phyloP scores from a whole-genome alignment of 2,329 filamentous ascomycete genomes.

The Alternaria gansuensis region DNA sequence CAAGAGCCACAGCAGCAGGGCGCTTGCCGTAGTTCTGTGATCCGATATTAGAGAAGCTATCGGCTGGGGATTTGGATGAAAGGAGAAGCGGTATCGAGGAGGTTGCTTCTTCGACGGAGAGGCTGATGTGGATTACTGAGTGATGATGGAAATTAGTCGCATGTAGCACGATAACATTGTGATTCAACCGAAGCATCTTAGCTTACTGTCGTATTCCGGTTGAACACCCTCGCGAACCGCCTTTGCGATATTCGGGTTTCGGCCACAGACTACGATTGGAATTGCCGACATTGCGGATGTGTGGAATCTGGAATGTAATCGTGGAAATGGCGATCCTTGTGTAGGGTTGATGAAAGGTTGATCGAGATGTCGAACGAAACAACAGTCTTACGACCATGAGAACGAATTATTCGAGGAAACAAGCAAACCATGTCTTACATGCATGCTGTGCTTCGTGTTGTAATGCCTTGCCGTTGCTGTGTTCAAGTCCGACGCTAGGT shows the following conservation, averaged over 20 bases:
- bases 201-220: conserved; percentile 30
- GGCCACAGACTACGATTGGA: conserved; percentile 28
- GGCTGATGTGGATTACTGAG: conserved; percentile 25
- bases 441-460: neutral
- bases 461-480: neutral
- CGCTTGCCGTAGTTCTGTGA: conserved; percentile 6
- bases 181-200: neutral
- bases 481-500: neutral
- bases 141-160: neutral
- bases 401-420: neutral
- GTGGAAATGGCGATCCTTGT: neutral
- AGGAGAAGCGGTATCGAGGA: conserved; percentile 18
- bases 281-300: conserved; percentile 18
- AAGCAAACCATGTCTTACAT: neutral
- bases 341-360: neutral
- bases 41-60: neutral
- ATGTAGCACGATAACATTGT: neutral
- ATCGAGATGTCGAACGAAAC: neutral
- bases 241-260: conserved; percentile 14
- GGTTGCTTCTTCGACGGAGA: conserved; percentile 19
- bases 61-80: neutral
- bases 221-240: conserved; percentile 17
- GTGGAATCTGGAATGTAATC: neutral
- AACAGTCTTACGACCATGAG: neutral
- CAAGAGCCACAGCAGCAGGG: neutral